phyloP scores from a whole-genome alignment of 306 rosid species.

The Abrus pulchellus region DNA sequence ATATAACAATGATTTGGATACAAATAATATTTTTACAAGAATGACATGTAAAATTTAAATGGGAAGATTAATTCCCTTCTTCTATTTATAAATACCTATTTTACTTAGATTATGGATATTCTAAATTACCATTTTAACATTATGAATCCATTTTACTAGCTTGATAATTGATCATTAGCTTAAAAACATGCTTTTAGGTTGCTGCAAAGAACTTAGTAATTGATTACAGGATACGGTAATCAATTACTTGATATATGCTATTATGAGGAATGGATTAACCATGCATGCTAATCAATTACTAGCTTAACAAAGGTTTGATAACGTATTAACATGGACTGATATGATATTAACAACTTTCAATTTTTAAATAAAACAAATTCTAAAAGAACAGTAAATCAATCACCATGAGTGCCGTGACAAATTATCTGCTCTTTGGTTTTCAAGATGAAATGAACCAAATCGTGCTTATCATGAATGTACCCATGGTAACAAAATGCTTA shows the following conservation, averaged over 20 bases:
- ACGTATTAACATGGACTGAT: not conserved
- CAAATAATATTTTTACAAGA: not conserved
- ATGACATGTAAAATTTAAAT: no score
- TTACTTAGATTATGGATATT: not conserved
- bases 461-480: not conserved
- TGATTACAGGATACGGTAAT: constrained; percentile 17
- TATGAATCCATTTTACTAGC: not conserved
- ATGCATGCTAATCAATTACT: constrained; percentile 1
- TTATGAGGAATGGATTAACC: constrained; percentile 17
- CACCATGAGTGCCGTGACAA: not conserved
- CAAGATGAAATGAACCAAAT: not conserved
- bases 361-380: constrained; percentile 16
- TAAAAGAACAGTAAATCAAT: not conserved
- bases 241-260: constrained; percentile 13
- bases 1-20: not conserved
- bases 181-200: not conserved
- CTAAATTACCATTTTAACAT: not conserved
- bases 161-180: not conserved
- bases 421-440: not conserved
- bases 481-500: not conserved
- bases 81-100: not conserved
- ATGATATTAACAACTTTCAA: not conserved
- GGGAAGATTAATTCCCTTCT: not conserved
- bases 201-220: constrained; percentile 1
- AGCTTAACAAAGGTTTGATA: not conserved